Percentiles rank a stretch among this genome's conserved stretches.
These are phyloP conservation scores for Venturia aucupariae DNA, from an alignment of 2,329 filamentous ascomycete species.

Conservation along the genomic window DNA sequence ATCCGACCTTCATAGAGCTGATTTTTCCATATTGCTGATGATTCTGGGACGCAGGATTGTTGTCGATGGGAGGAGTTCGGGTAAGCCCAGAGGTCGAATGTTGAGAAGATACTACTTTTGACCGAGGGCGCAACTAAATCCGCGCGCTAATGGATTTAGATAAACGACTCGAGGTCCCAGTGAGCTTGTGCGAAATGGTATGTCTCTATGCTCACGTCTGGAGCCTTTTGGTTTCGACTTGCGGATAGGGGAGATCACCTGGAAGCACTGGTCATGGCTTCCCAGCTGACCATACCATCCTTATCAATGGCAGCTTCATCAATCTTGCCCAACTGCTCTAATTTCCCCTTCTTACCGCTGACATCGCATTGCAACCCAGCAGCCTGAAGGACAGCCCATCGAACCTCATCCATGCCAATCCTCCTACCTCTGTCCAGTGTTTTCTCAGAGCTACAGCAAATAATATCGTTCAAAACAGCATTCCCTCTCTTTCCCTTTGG, in stretches of 20 bases:
- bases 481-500: constrained; percentile 30
- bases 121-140: neutral
- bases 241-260: neutral
- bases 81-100: neutral
- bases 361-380: constrained; percentile 43
- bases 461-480: constrained; percentile 37
- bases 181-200: neutral
- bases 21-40: neutral
- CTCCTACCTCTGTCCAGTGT: constrained; percentile 36
- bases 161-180: neutral
- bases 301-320: neutral
- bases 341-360: constrained; percentile 16
- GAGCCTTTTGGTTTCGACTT: too few species aligned
- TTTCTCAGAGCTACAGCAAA: constrained; percentile 48
- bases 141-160: neutral
- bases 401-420: constrained; percentile 52
- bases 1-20: neutral
- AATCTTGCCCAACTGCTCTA: neutral
- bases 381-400: constrained; percentile 56
- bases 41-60: neutral
- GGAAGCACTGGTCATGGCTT: neutral
- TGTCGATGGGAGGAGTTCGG: too few species aligned
- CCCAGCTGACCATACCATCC: constrained; percentile 1
- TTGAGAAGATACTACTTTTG: neutral
- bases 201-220: too few species aligned